phyloP scores from a whole-genome alignment of 2,329 filamentous ascomycete species.

The Fusarium sp. region DNA sequence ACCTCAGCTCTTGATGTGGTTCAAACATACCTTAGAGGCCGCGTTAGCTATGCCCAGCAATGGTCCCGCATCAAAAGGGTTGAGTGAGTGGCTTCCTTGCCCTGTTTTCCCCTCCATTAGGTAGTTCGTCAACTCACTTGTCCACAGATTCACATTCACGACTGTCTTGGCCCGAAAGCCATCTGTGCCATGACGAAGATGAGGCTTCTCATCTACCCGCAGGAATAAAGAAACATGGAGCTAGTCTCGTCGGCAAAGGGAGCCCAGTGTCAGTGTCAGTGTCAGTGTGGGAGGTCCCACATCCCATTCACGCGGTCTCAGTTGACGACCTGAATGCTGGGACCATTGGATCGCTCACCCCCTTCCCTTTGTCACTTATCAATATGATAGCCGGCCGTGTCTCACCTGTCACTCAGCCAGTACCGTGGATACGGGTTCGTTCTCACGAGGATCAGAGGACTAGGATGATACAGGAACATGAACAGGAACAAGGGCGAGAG shows the following conservation, averaged over 20 bases:
- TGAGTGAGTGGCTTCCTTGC: slow-evolving; percentile 30
- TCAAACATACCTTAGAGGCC: slow-evolving; percentile 18
- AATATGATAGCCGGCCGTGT: slow-evolving; percentile 31
- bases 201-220: background rate
- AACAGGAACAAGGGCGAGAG: slow-evolving; percentile 31
- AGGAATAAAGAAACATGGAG: slow-evolving; percentile 20
- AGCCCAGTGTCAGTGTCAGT: slow-evolving; percentile 6
- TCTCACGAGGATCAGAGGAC: background rate
- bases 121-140: background rate
- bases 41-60: slow-evolving; percentile 1
- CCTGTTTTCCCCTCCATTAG: slow-evolving; percentile 19
- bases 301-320: slow-evolving; percentile 30
- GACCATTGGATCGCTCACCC: slow-evolving; percentile 24
- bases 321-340: slow-evolving; percentile 42
- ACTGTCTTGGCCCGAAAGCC: slow-evolving; percentile 21
- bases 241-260: slow-evolving; percentile 31
- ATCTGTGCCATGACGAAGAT: slow-evolving; percentile 8
- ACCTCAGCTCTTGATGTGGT: slow-evolving; percentile 31
- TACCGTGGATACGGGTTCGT: slow-evolving; percentile 38
- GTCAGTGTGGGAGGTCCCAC: slow-evolving; percentile 11
- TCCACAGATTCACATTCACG: background rate
- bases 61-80: slow-evolving; percentile 20
- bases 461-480: background rate
- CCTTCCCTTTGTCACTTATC: slow-evolving; percentile 37
- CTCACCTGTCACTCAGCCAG: slow-evolving; percentile 40